A percentile compares a stretch with the other conserved stretches of the same genome.
Evolutionary conservation across 1,139 yeast genomes (phyloP).

Genomic region (Citeromyces hawaiiensis): DNA sequence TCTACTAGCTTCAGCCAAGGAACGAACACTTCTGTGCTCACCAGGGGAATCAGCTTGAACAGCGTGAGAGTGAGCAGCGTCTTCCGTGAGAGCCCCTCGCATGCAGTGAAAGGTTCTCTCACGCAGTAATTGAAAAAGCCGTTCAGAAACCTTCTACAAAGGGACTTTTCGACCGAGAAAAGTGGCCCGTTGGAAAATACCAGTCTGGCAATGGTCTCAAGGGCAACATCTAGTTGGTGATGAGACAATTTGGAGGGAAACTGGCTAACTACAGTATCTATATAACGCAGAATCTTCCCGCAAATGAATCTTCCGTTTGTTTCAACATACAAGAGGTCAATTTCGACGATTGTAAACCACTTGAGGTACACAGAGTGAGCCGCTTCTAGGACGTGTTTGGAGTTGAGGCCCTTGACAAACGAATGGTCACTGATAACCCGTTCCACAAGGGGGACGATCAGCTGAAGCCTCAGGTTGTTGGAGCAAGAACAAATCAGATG

Average conservation of each 20-base stretch:
- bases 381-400: constrained; percentile 37
- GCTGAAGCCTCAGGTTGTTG: constrained; percentile 16
- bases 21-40: constrained; percentile 28
- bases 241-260: constrained; percentile 47
- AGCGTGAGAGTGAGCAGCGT: constrained; percentile 37
- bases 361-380: constrained; percentile 56
- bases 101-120: constrained; percentile 19
- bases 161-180: constrained; percentile 14
- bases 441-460: constrained; percentile 29
- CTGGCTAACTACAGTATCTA: constrained; percentile 26
- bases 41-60: constrained; percentile 39
- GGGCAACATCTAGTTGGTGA: constrained; percentile 43
- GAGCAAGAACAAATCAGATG: constrained; percentile 28
- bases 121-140: constrained; percentile 25
- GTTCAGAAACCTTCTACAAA: constrained; percentile 25
- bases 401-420: constrained; percentile 8
- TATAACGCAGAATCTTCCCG: constrained; percentile 18
- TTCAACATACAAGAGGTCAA: constrained; percentile 5
- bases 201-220: constrained; percentile 41
- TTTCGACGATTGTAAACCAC: constrained; percentile 18
- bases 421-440: constrained; percentile 20
- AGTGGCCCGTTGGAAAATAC: constrained; percentile 29
- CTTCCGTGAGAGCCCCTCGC: constrained; percentile 29
- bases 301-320: constrained; percentile 9
- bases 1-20: constrained; percentile 36